These are phyloP conservation scores for Fusarium piperis DNA, from an alignment of 2,329 filamentous ascomycete genomes.

Conservation along the genomic window DNA sequence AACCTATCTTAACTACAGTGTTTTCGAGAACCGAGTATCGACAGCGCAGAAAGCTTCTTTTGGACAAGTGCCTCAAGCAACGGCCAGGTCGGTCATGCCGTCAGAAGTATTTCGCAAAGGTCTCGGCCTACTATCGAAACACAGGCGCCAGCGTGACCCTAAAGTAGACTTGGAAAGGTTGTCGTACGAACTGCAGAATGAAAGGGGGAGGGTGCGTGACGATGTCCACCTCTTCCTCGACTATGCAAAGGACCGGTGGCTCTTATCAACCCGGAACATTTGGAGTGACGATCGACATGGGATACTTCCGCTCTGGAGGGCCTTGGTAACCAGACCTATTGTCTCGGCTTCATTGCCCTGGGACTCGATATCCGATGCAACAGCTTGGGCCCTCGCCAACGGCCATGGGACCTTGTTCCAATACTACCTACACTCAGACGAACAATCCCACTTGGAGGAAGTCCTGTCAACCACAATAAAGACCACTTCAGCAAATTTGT, in stretches of 20 bases:
- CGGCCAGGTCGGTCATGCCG: not conserved
- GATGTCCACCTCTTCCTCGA: not conserved
- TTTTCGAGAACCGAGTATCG: not conserved
- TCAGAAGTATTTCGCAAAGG: not conserved
- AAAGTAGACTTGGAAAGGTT: not conserved
- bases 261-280: not conserved
- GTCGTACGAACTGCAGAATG: not conserved
- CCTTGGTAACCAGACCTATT: not conserved
- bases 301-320: not conserved
- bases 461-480: not conserved
- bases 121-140: not conserved
- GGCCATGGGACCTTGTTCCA: not conserved
- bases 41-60: not conserved
- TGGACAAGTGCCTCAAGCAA: not conserved
- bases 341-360: not conserved
- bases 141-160: accelerated
- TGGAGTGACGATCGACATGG: not conserved
- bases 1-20: not conserved
- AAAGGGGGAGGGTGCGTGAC: not conserved
- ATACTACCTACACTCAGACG: not conserved
- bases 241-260: not conserved
- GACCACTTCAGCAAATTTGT: not conserved
- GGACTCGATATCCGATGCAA: not conserved
- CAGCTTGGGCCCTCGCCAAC: not conserved
- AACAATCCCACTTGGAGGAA: not conserved